phyloP scores from a whole-genome alignment of 73 alveolate genomes.

The Stentor coeruleus region DNA sequence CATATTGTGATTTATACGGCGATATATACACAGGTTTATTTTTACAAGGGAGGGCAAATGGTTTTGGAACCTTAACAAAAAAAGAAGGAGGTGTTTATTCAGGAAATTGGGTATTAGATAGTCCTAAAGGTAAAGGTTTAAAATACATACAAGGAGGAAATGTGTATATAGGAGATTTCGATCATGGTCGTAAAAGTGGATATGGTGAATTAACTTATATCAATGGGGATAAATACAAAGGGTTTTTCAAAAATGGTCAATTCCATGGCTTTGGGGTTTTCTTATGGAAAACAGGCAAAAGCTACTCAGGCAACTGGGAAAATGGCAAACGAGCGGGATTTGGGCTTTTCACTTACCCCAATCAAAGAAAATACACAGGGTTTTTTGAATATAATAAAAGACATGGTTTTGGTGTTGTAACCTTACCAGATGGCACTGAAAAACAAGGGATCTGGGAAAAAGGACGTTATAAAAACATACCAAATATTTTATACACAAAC shows the following conservation, averaged over 20 bases:
- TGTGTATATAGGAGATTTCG: conserved; percentile 47
- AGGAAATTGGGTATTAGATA: neutral
- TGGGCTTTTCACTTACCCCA: conserved; percentile 17
- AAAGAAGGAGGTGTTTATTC: neutral
- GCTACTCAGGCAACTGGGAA: conserved; percentile 44
- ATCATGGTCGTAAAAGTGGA: conserved; percentile 44
- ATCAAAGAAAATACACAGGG: neutral
- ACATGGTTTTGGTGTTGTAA: neutral
- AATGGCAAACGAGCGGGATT: conserved; percentile 45
- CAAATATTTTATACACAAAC: neutral
- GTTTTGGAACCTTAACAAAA: neutral
- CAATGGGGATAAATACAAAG: conserved; percentile 47
- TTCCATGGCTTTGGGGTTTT: conserved; percentile 46
- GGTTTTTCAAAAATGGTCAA: conserved; percentile 41
- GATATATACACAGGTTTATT: neutral
- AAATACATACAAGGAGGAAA: conserved; percentile 35
- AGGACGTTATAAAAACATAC: neutral
- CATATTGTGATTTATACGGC: neutral
- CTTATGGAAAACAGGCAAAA: conserved; percentile 47
- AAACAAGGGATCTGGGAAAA: neutral
- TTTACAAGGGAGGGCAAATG: neutral
- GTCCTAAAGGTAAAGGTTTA: conserved; percentile 31
- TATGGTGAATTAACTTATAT: conserved; percentile 41
- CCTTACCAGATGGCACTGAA: neutral
- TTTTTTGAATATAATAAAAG: neutral